Conservation (phyloP, 2,329 filamentous ascomycete species). For the Monosporascus sp. region DNA sequence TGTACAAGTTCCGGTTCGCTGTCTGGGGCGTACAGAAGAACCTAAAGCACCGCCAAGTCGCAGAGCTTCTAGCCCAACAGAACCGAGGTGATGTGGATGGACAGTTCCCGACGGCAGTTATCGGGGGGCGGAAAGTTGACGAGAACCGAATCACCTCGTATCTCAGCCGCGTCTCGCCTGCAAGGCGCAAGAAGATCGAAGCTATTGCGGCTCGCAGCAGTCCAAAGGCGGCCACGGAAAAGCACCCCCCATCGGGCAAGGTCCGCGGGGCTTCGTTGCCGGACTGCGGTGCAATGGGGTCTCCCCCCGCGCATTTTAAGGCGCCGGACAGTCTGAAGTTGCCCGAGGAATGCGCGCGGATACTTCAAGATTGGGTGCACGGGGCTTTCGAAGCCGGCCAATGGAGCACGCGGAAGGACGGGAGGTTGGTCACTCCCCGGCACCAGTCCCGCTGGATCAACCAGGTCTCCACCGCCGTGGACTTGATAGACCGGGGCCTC, state of each 20-base stretch:
- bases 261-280: constrained; percentile 14
- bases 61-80: constrained; percentile 12
- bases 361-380: constrained; percentile 10
- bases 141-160: constrained; percentile 12
- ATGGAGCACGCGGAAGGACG: constrained; percentile 7
- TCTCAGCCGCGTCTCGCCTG: constrained; percentile 9
- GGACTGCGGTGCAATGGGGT: constrained; percentile 2
- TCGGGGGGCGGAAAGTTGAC: constrained; percentile 13
- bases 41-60: constrained; percentile 12
- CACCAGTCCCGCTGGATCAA: constrained; percentile 10
- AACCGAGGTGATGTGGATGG: constrained; percentile 8
- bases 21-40: constrained; percentile 20
- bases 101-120: constrained; percentile 9
- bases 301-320: constrained; percentile 3
- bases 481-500: constrained; percentile 9
- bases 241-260: constrained; percentile 6
- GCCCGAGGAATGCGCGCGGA: constrained; percentile 15
- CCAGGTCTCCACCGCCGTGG: constrained; percentile 12
- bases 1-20: constrained; percentile 19
- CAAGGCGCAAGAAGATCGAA: constrained; percentile 9
- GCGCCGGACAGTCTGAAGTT: constrained; percentile 12
- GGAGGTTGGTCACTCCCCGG: constrained; percentile 6
- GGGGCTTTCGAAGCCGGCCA: constrained; percentile 9
- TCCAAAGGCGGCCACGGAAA: not conserved
- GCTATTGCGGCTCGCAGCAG: constrained; percentile 3